Conservation (phyloP, 257 asterid genomes). For the Rhazya stricta region DNA sequence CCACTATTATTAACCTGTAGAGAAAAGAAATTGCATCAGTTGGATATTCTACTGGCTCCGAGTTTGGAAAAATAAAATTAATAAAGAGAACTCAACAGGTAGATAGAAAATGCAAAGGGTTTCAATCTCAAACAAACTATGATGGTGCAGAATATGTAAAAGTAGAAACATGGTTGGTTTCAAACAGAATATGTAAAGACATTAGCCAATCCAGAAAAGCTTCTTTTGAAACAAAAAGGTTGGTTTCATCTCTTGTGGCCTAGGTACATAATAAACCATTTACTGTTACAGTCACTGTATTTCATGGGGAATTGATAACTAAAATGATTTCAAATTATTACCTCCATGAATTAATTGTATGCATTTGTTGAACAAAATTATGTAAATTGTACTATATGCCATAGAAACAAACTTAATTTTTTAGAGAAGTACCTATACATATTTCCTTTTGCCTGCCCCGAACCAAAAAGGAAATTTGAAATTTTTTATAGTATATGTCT, state of each 20-base stretch:
- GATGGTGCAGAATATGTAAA: not conserved
- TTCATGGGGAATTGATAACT: conserved; percentile 1
- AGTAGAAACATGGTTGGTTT: not conserved
- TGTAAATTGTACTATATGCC: not conserved
- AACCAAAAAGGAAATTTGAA: not conserved
- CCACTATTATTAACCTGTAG: conserved; percentile 13
- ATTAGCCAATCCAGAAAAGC: not conserved
- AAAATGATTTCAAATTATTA: not conserved
- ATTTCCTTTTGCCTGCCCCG: not conserved
- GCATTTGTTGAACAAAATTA: not conserved
- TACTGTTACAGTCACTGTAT: not conserved
- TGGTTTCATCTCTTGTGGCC: not conserved
- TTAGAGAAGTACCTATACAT: not conserved
- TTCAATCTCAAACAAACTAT: not conserved
- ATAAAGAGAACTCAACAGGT: too few species aligned
- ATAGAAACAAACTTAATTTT: not conserved
- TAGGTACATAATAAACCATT: not conserved
- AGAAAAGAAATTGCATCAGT: conserved; percentile 12
- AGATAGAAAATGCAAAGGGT: too few species aligned
- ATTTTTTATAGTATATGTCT: not conserved
- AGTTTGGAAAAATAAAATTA: not conserved
- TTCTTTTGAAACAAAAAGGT: not conserved
- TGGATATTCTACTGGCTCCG: conserved; percentile 4
- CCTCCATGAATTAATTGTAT: not conserved
- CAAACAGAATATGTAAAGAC: not conserved